Percentiles rank a stretch among this genome's conserved stretches.
Evolutionary conservation across 225 moss, liverwort and hornwort species (phyloP).

Genomic region (Sphagnum tenellum): DNA sequence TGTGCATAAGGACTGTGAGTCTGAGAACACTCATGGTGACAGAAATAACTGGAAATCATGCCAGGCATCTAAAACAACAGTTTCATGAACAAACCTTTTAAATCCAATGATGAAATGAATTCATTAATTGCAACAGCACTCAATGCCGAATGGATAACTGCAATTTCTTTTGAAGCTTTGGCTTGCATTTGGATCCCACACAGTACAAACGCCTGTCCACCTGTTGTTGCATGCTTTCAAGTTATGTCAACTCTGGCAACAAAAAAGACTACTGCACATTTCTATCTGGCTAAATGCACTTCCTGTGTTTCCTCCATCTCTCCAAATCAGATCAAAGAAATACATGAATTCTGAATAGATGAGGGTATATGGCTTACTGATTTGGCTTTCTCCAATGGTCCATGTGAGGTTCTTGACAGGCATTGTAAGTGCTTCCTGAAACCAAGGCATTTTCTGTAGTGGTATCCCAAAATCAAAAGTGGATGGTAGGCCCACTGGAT

Average conservation of each 20-base stretch:
- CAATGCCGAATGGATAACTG: slow-evolving; percentile 54
- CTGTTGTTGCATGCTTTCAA: slow-evolving; percentile 14
- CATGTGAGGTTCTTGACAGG: slow-evolving; percentile 50
- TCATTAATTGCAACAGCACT: slow-evolving; percentile 52
- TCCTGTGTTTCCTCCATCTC: neutral
- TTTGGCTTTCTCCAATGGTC: slow-evolving; percentile 51
- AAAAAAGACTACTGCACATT: neutral
- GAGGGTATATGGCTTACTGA: slow-evolving; percentile 29
- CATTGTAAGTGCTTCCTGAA: slow-evolving; percentile 40
- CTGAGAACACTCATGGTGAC: neutral
- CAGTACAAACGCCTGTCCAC: slow-evolving; percentile 59
- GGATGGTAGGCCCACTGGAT: slow-evolving; percentile 29
- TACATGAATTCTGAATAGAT: slow-evolving; percentile 1
- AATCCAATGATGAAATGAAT: slow-evolving; percentile 42
- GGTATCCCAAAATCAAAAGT: slow-evolving; percentile 26
- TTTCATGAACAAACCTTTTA: slow-evolving; percentile 35
- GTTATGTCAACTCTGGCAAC: neutral
- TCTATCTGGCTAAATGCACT: neutral
- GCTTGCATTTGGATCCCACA: slow-evolving; percentile 45
- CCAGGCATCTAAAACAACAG: neutral
- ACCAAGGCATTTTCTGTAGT: slow-evolving; percentile 42
- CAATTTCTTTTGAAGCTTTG: slow-evolving; percentile 42
- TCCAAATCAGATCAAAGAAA: neutral
- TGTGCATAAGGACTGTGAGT: neutral
- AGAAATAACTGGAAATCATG: neutral